Evolutionary conservation across 371 early-diverging fungal genomes (phyloP).

Genomic region (Lichtheimia hyalospora): DNA sequence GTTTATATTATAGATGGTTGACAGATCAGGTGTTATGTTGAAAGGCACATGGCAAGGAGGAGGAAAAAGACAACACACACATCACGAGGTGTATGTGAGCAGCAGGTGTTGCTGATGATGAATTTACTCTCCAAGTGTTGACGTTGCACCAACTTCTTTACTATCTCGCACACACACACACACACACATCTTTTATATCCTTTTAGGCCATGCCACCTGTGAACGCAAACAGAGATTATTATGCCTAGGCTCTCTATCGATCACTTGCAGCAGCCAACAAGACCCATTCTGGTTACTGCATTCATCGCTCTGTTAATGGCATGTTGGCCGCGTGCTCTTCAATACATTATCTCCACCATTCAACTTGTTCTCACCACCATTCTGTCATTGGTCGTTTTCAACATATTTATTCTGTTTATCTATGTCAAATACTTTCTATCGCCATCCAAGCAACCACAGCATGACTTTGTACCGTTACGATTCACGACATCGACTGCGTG

Average conservation of each 20-base stretch:
- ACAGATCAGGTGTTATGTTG: too few relatives aligned
- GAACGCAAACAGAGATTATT: not conserved
- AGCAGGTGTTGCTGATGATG: too few relatives aligned
- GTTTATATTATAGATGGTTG: too few relatives aligned
- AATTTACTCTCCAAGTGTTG: too few relatives aligned
- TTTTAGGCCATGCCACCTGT: not conserved
- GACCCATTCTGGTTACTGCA: constrained; percentile 1
- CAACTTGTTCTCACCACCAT: constrained; percentile 8
- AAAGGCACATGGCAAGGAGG: too few relatives aligned
- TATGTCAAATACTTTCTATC: constrained; percentile 43
- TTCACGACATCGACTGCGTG: constrained; percentile 20
- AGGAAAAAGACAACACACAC: too few relatives aligned
- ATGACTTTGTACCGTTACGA: constrained; percentile 26
- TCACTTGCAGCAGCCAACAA: not conserved
- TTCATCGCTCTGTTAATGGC: not conserved
- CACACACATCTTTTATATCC: too few relatives aligned
- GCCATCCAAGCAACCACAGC: constrained; percentile 13
- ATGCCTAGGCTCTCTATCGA: not conserved
- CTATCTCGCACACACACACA: too few relatives aligned
- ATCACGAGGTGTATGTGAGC: too few relatives aligned
- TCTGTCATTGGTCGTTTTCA: constrained; percentile 20
- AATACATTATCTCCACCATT: constrained; percentile 2
- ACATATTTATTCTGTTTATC: constrained; percentile 34
- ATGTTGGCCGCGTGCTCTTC: constrained; percentile 5
- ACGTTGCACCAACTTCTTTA: too few relatives aligned